Evolutionary conservation across 2,329 filamentous ascomycete species (phyloP).

Genomic region (Fusarium sp.): DNA sequence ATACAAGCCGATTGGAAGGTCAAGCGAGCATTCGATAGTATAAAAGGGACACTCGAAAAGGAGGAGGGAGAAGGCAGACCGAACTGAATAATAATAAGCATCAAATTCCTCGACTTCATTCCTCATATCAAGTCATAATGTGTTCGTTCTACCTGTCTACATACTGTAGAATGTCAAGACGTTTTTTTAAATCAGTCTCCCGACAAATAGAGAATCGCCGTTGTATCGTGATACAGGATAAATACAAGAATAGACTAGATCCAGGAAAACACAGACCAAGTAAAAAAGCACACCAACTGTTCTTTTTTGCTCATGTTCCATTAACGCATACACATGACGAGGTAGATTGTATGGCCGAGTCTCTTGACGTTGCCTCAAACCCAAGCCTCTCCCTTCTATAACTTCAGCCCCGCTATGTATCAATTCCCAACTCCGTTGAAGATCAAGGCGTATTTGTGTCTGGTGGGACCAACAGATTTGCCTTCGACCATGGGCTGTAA

Average conservation of each 20-base stretch:
- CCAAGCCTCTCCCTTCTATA: constrained; percentile 15
- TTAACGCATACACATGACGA: constrained; percentile 48
- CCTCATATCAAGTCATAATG: constrained; percentile 5
- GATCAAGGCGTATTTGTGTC: constrained; percentile 13
- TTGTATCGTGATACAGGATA: constrained; percentile 45
- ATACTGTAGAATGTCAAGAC: not conserved
- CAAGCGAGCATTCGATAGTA: constrained; percentile 18
- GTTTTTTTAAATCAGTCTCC: constrained; percentile 29
- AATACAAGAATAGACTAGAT: constrained; percentile 43
- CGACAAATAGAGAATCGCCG: constrained; percentile 44
- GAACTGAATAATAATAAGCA: constrained; percentile 24
- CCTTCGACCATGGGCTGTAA: constrained; percentile 24
- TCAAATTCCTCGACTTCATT: constrained; percentile 4
- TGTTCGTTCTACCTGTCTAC: constrained; percentile 8
- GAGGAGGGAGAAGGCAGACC: constrained; percentile 25
- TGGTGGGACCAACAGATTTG: constrained; percentile 21
- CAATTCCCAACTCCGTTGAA: constrained; percentile 34
- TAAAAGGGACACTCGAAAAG: constrained; percentile 8
- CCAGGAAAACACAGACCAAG: constrained; percentile 33
- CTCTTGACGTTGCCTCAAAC: constrained; percentile 17
- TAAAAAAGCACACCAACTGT: constrained; percentile 40
- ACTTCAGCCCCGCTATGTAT: constrained; percentile 25
- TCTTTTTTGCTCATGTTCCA: constrained; percentile 49
- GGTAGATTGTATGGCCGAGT: constrained; percentile 26
- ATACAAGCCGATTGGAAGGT: not conserved